Evolutionary conservation across 768 basidiomycete genomes (phyloP).

Genomic region (Suillus ampliporus): DNA sequence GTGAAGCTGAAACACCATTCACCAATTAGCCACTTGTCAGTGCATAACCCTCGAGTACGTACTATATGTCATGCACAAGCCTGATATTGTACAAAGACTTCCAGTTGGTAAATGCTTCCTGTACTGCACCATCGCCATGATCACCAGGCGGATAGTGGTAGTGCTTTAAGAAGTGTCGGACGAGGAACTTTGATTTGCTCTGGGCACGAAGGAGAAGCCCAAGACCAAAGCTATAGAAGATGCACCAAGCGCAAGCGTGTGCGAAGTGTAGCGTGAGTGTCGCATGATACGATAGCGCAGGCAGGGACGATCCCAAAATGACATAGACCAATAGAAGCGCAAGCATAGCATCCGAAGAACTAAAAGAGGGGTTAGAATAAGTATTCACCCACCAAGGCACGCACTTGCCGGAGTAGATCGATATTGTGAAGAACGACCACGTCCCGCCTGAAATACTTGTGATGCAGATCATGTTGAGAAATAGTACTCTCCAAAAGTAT

Average conservation of each 20-base stretch:
- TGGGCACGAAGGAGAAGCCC: slow-evolving; percentile 86
- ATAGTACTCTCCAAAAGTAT: slow-evolving; percentile 38
- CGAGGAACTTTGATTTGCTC: slow-evolving; percentile 85
- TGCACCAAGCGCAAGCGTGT: slow-evolving; percentile 85
- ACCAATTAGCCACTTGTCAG: background rate
- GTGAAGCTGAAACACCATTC: slow-evolving; percentile 64
- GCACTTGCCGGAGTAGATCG: slow-evolving; percentile 79
- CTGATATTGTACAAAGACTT: slow-evolving; percentile 91
- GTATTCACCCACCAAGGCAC: background rate
- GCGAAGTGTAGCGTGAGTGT: slow-evolving; percentile 73
- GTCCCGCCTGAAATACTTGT: slow-evolving; percentile 91
- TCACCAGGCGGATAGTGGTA: slow-evolving; percentile 85
- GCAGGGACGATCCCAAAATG: slow-evolving; percentile 61
- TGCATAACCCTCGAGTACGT: slow-evolving; percentile 22
- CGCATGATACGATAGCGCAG: slow-evolving; percentile 53
- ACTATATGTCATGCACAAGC: slow-evolving; percentile 96
- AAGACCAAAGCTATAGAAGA: slow-evolving; percentile 87
- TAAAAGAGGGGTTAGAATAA: slow-evolving; percentile 37
- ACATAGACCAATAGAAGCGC: slow-evolving; percentile 76
- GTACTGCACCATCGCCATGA: slow-evolving; percentile 75
- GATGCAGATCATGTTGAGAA: slow-evolving; percentile 89
- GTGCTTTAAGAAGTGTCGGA: slow-evolving; percentile 92
- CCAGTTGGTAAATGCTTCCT: slow-evolving; percentile 96
- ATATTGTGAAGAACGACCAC: slow-evolving; percentile 79
- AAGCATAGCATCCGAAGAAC: slow-evolving; percentile 86